Evolutionary conservation across 352 stramenopile genomes (phyloP).

Genomic region (Globisporangium camurandrum): DNA sequence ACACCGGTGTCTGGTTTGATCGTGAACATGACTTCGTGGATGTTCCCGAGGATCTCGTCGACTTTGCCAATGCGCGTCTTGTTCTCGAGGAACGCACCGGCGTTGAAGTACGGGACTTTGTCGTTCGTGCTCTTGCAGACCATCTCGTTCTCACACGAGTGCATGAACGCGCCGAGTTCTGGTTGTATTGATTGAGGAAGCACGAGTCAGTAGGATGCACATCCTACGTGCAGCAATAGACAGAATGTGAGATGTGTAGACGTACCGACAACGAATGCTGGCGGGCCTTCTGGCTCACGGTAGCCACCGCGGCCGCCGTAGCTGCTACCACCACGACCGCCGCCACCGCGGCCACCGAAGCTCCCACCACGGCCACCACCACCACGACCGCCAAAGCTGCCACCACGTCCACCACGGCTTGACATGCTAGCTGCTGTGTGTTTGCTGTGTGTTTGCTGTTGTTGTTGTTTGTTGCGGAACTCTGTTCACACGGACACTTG

Average conservation of each 20-base stretch:
- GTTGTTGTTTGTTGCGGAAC: neutral
- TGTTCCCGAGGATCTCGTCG: slow-evolving; percentile 97
- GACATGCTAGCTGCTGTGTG: slow-evolving; percentile 25
- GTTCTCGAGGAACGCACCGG: slow-evolving; percentile 97
- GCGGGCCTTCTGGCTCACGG: slow-evolving; percentile 61
- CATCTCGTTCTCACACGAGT: slow-evolving; percentile 97
- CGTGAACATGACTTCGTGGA: slow-evolving; percentile 96
- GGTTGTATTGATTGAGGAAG: slow-evolving; percentile 5
- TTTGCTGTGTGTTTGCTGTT: neutral
- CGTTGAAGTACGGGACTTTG: slow-evolving; percentile 99
- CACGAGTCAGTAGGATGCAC: neutral
- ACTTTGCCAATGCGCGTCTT: slow-evolving; percentile 99
- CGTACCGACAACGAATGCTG: slow-evolving; percentile 63
- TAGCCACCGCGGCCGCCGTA: slow-evolving; percentile 28
- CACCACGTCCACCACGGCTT: slow-evolving; percentile 40
- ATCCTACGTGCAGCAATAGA: neutral
- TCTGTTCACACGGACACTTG: too few relatives aligned
- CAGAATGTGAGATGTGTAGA: neutral
- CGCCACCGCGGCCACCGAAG: slow-evolving; percentile 25
- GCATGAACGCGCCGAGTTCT: slow-evolving; percentile 95
- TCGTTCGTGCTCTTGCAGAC: slow-evolving; percentile 95
- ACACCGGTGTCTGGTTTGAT: slow-evolving; percentile 95
- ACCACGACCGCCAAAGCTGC: slow-evolving; percentile 36
- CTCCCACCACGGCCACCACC: slow-evolving; percentile 31
- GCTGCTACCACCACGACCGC: slow-evolving; percentile 30